These are phyloP conservation scores for Aegilops tauschii DNA, from an alignment of 176 grass and related monocot species.

Conservation along the genomic window DNA sequence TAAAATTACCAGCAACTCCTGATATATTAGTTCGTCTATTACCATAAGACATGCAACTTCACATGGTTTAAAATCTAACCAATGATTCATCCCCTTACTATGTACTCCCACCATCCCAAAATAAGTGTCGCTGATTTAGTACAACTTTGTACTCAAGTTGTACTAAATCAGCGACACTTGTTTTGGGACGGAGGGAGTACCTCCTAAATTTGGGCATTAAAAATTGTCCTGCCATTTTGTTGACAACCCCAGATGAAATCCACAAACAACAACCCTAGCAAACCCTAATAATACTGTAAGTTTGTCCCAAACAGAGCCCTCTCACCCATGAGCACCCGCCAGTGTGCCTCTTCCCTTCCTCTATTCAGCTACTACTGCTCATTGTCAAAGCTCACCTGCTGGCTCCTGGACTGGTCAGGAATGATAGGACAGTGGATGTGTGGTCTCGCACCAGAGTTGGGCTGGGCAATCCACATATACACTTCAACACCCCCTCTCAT, in stretches of 20 bases:
- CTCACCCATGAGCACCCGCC: background rate
- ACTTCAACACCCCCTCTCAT: too few relatives aligned
- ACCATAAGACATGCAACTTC: background rate
- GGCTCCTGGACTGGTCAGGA: background rate
- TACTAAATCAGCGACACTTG: too few relatives aligned
- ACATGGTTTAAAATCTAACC: background rate
- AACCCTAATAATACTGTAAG: background rate
- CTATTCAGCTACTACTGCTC: background rate
- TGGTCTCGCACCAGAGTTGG: background rate
- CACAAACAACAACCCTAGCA: background rate
- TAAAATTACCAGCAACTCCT: slow-evolving; percentile 23
- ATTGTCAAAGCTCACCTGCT: background rate
- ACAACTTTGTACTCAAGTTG: too few relatives aligned
- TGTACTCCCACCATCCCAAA: too few relatives aligned
- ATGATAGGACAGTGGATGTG: background rate
- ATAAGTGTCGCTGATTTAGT: too few relatives aligned
- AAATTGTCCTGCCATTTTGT: background rate
- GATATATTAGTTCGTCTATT: background rate
- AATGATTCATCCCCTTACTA: too few relatives aligned
- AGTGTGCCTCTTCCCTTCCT: background rate
- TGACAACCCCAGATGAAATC: background rate
- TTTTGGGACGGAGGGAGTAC: background rate
- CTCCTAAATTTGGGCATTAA: background rate
- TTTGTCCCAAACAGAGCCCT: background rate
- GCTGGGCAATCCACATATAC: background rate